phyloP scores from a whole-genome alignment of 1,284 basidiomycete species.

The Rhodotorula sp. region DNA sequence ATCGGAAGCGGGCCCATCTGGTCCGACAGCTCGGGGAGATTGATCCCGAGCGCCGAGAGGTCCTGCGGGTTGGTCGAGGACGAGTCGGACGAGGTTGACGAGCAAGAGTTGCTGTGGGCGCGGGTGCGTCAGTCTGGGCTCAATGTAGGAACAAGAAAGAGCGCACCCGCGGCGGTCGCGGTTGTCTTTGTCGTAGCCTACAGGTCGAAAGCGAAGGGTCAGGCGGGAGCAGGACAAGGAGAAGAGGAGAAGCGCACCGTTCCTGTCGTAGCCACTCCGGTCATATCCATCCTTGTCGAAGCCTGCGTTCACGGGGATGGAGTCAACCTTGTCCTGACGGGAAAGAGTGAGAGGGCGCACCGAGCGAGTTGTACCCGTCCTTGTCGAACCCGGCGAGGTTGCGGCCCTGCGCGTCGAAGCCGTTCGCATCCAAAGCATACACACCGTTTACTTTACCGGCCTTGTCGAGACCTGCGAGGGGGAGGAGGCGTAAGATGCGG shows the following conservation, averaged over 20 bases:
- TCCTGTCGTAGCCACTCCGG: neutral
- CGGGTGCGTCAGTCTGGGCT: neutral
- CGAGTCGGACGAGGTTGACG: neutral
- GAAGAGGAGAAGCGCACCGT: neutral
- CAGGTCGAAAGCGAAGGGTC: neutral
- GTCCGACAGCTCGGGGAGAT: constrained; percentile 2
- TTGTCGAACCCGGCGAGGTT: neutral
- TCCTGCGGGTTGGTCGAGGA: neutral
- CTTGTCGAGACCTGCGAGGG: neutral
- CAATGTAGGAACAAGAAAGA: neutral
- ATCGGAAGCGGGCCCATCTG: constrained; percentile 2
- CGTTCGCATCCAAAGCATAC: constrained; percentile 1
- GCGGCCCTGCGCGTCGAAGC: neutral
- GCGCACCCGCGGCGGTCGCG: neutral
- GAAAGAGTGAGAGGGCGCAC: neutral
- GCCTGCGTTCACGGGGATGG: neutral
- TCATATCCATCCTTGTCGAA: constrained; percentile 3
- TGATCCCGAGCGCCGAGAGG: constrained; percentile 4
- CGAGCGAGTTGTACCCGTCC: neutral
- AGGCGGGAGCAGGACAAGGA: too few species aligned
- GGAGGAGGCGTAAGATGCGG: neutral
- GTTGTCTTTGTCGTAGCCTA: neutral
- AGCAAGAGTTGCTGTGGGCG: constrained; percentile 1
- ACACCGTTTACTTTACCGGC: neutral
- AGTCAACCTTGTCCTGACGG: too few species aligned